phyloP scores from a whole-genome alignment of 2,329 filamentous ascomycete species.

The Verticillium longisporum region DNA sequence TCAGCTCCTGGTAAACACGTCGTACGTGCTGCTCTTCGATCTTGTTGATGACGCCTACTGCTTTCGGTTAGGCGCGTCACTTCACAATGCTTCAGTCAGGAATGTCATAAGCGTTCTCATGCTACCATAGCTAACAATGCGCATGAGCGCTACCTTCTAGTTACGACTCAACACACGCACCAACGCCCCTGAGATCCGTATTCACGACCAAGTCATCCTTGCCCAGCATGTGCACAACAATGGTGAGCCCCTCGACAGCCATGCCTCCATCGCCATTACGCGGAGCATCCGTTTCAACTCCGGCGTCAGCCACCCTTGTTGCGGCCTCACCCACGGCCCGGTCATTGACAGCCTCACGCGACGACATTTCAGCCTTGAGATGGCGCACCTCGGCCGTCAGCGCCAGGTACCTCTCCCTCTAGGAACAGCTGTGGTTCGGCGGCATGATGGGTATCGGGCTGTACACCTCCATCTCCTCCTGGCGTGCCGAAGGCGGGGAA shows the following conservation, averaged over 20 bases:
- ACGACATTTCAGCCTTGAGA: constrained; percentile 30
- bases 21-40: too few relatives aligned
- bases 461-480: constrained; percentile 13
- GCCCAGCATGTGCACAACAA: constrained; percentile 41
- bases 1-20: too few relatives aligned
- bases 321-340: constrained; percentile 7
- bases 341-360: constrained; percentile 10
- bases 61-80: too few relatives aligned
- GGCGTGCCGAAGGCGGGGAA: not conserved
- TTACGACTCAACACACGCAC: not conserved
- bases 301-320: constrained; percentile 8
- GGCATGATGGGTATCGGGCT: constrained; percentile 26
- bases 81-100: too few relatives aligned
- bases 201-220: constrained; percentile 46
- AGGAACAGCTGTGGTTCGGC: constrained; percentile 32
- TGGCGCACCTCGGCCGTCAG: constrained; percentile 33
- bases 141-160: too few relatives aligned
- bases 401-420: constrained; percentile 32
- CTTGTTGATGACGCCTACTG: too few relatives aligned
- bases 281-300: constrained; percentile 12
- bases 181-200: constrained; percentile 30
- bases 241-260: constrained; percentile 41
- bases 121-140: too few relatives aligned
- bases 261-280: constrained; percentile 24
- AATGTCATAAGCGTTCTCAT: too few relatives aligned